phyloP scores from a whole-genome alignment of 768 basidiomycete genomes.

The Albatrellus ellisii region DNA sequence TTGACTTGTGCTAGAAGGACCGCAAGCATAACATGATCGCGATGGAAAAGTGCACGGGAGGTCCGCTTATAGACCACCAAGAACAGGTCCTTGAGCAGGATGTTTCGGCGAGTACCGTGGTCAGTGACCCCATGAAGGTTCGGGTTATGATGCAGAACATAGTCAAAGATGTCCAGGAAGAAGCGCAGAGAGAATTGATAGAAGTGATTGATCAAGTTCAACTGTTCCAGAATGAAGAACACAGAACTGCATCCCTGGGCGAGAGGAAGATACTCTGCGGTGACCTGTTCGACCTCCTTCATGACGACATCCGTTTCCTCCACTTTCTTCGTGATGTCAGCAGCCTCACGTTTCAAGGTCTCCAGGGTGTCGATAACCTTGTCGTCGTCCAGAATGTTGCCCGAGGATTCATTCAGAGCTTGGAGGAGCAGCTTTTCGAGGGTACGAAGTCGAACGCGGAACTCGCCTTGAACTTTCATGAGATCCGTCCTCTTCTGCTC shows the following conservation, averaged over 20 bases:
- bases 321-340: constrained; percentile 89
- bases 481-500: constrained; percentile 92
- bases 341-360: constrained; percentile 90
- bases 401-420: constrained; percentile 91
- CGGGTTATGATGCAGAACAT: constrained; percentile 84
- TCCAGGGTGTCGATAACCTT: constrained; percentile 96
- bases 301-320: constrained; percentile 94
- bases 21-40: constrained; percentile 84
- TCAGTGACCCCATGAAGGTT: constrained; percentile 74
- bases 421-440: constrained; percentile 88
- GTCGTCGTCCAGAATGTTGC: constrained; percentile 97
- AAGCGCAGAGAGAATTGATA: constrained; percentile 97
- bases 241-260: constrained; percentile 94
- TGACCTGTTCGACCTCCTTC: constrained; percentile 93
- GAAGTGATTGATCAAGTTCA: constrained; percentile 91
- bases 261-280: constrained; percentile 84
- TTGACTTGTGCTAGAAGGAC: constrained; percentile 86
- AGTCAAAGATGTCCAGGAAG: constrained; percentile 98
- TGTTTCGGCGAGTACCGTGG: constrained; percentile 55
- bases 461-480: constrained; percentile 98
- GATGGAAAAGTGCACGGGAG: constrained; percentile 78
- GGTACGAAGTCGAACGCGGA: constrained; percentile 82
- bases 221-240: constrained; percentile 94
- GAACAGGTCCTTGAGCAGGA: constrained; percentile 83
- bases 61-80: constrained; percentile 79